Conservation (phyloP, 768 basidiomycete genomes). For the Agrocybe praecox region DNA sequence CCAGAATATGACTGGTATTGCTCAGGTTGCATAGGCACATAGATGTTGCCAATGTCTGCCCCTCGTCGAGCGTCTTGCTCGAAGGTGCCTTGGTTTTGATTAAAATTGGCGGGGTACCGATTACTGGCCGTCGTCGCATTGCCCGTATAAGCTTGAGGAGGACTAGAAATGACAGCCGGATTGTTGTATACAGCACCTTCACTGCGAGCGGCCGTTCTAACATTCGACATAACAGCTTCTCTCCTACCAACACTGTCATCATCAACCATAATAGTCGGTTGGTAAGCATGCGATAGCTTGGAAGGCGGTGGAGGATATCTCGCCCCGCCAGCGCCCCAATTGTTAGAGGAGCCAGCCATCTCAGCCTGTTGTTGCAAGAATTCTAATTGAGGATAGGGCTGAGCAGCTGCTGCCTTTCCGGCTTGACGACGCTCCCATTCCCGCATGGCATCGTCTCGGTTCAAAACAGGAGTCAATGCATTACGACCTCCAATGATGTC, state of each 20-base stretch:
- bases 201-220: slow-evolving; percentile 61
- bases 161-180: slow-evolving; percentile 65
- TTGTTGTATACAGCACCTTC: slow-evolving; percentile 50
- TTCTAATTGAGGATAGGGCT: slow-evolving; percentile 89
- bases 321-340: slow-evolving; percentile 45
- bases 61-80: slow-evolving; percentile 60
- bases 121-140: slow-evolving; percentile 53
- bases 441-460: slow-evolving; percentile 91
- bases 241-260: slow-evolving; percentile 50
- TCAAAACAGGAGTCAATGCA: slow-evolving; percentile 90
- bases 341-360: slow-evolving; percentile 62
- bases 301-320: slow-evolving; percentile 69
- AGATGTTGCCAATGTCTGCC: slow-evolving; percentile 68
- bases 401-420: slow-evolving; percentile 68
- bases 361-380: slow-evolving; percentile 93
- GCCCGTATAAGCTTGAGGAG: slow-evolving; percentile 71
- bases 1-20: slow-evolving; percentile 63
- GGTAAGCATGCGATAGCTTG: slow-evolving; percentile 66
- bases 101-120: slow-evolving; percentile 62
- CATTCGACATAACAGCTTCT: slow-evolving; percentile 83
- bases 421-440: slow-evolving; percentile 95
- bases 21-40: slow-evolving; percentile 84
- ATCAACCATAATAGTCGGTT: slow-evolving; percentile 68
- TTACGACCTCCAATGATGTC: slow-evolving; percentile 78
- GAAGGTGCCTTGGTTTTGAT: slow-evolving; percentile 49